Evolutionary conservation across 75 land plant species (phyloP).

Genomic region (Sequoia sempervirens): DNA sequence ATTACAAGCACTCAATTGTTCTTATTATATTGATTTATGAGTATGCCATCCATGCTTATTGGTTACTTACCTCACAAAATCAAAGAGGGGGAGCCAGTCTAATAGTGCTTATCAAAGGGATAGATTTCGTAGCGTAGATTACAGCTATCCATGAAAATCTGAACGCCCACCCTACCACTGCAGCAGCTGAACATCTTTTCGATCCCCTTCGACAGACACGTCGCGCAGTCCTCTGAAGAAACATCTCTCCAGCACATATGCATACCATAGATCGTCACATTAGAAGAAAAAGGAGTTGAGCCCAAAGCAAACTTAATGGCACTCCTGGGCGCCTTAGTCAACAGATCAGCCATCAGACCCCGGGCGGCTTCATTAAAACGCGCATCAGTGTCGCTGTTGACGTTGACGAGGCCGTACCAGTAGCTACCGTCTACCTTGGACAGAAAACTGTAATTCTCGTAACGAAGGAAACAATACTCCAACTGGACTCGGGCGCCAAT

Average conservation of each 20-base stretch:
- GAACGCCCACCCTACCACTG: neutral
- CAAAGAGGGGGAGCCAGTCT: neutral
- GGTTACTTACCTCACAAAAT: no score
- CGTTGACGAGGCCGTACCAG: conserved; percentile 10
- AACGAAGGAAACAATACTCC: conserved; percentile 43
- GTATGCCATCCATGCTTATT: no score
- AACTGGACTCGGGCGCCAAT: conserved; percentile 53
- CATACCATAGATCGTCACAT: neutral
- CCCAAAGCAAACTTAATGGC: neutral
- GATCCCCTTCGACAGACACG: neutral
- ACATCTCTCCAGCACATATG: conserved; percentile 7
- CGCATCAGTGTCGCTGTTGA: neutral
- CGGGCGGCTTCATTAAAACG: neutral
- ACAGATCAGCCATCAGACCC: neutral
- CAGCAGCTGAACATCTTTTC: neutral
- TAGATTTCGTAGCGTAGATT: conserved; percentile 4
- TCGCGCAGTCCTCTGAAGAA: neutral
- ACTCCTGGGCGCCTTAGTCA: neutral
- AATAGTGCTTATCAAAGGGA: neutral
- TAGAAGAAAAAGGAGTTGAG: neutral
- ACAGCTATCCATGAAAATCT: neutral
- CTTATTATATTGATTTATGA: no score
- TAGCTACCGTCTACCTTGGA: conserved; percentile 42
- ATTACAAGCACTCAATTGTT: no score
- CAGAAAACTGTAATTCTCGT: conserved; percentile 40